phyloP scores from a whole-genome alignment of 116 monocot species.

The Phalaenopsis hybrid region DNA sequence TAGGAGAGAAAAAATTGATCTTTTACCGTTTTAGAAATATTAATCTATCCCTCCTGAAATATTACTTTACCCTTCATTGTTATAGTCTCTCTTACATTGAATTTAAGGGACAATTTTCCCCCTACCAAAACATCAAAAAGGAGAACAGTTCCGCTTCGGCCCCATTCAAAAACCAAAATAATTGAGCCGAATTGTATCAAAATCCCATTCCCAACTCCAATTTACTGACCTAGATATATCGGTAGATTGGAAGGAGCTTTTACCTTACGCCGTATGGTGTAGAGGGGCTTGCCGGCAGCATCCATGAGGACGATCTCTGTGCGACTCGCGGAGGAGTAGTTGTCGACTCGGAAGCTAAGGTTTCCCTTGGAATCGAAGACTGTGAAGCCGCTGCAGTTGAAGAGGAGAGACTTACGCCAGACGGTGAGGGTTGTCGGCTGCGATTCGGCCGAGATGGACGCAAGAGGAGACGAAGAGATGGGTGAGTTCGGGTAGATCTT shows the following conservation, averaged over 20 bases:
- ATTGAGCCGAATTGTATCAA: background rate
- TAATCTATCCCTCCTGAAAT: too few relatives aligned
- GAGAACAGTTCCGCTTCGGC: too few relatives aligned
- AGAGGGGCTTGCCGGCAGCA: constrained; percentile 5
- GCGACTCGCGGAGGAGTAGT: constrained; percentile 3
- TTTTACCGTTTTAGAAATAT: too few relatives aligned
- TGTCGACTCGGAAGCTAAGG: constrained; percentile 37
- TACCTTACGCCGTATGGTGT: constrained; percentile 14
- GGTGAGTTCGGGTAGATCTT: constrained; percentile 25
- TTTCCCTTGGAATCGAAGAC: constrained; percentile 35
- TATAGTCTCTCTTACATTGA: too few relatives aligned
- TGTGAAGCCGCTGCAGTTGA: constrained; percentile 51
- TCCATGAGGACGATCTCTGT: constrained; percentile 18
- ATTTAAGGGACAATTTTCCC: too few relatives aligned
- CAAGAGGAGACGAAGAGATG: background rate
- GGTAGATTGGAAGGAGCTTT: background rate
- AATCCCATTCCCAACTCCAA: background rate
- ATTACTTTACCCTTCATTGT: too few relatives aligned
- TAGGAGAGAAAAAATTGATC: too few relatives aligned
- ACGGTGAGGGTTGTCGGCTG: constrained; percentile 20
- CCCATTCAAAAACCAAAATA: background rate
- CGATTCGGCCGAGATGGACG: background rate
- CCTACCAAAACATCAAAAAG: too few relatives aligned
- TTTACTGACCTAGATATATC: background rate
- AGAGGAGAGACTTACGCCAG: constrained; percentile 42